phyloP scores from a whole-genome alignment of 306 rosid genomes.

The Spatholobus suberectus region DNA sequence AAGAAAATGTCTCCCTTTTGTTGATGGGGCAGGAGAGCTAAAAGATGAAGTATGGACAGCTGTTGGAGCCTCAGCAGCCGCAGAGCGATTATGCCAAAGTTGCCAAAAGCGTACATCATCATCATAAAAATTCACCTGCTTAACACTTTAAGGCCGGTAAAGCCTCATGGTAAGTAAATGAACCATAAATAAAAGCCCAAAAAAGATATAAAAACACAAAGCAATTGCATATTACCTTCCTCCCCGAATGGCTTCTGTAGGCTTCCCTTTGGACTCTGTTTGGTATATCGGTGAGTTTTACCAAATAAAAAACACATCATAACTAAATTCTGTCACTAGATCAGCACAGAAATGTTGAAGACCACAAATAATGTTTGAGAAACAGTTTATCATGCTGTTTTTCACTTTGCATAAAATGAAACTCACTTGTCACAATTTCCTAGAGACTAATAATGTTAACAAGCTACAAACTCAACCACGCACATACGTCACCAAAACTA shows the following conservation, averaged over 20 bases:
- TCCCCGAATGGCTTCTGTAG: conserved; percentile 97
- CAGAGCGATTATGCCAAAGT: conserved; percentile 86
- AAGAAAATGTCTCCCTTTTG: conserved; percentile 98
- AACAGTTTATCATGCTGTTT: neutral
- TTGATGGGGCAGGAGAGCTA: conserved; percentile 85
- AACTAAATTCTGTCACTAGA: conserved; percentile 28
- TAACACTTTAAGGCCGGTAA: conserved; percentile 67
- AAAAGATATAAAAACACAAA: conserved; percentile 26
- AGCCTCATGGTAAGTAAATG: conserved; percentile 41
- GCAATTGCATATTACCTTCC: conserved; percentile 75
- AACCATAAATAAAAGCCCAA: conserved; percentile 13
- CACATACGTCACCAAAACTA: neutral
- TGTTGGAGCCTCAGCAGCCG: conserved; percentile 97
- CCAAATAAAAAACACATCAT: conserved; percentile 32
- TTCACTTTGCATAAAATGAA: conserved; percentile 22
- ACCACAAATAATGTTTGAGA: neutral
- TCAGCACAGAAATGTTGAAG: conserved; percentile 25
- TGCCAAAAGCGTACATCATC: conserved; percentile 98
- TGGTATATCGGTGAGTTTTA: no score
- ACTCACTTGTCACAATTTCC: conserved; percentile 10
- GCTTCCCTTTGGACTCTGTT: conserved; percentile 89
- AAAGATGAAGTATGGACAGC: conserved; percentile 79
- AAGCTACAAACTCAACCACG: neutral
- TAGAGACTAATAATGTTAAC: neutral
- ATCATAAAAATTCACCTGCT: conserved; percentile 93